Evolutionary conservation across 495 filamentous ascomycete species (phyloP), one percentile per base, ranked within the genome.

Genomic region (Neurospora sp.): DNA sequence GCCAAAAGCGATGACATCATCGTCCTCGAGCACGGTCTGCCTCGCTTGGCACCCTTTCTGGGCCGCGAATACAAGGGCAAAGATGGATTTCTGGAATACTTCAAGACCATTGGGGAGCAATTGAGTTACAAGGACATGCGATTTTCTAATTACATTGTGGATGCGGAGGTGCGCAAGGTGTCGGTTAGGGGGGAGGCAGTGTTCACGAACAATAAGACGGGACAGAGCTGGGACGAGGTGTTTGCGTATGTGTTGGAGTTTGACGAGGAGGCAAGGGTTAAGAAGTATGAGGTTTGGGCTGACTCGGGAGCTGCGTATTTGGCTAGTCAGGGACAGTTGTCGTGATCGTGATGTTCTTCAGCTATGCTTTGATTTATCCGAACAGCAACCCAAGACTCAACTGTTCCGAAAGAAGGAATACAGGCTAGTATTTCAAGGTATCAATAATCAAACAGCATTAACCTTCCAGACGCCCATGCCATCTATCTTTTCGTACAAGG

Each of bases 231-330:
- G 89, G 81, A 87, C 69, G 89, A 91, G 79, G 81, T 80, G 2
- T 90, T 91, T 77, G 77, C 81, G 12, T 91, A 91, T 78, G 80
- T 85, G 40, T 75, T 91, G 41, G 79, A 70, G 53, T 81, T 90
- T 72, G 85, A 84, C 27, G 78, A 77, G 11, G 69, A 72, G 69
- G 68, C 80, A 18, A 87, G 83, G 76, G 81, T 90, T 12, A 74
- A 73, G 31, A 83, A 81, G 72, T 91, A 89, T 80, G 82, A 85
- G 73, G 82, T 91, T 42, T 91, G 89, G 89, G 89, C 87, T 38
- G 89, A 91, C 83, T 87, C 87, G 3, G 89, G 89, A 12, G 89
- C 89, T 38, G 88, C 87, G 27, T 89, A 88, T 83, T 79, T 91
- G 72, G 89, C 89, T 22, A 80, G 83, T 46, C 72, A 76, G 41